phyloP scores from a whole-genome alignment of 73 alveolate species.

The Blepharisma japonicum region DNA sequence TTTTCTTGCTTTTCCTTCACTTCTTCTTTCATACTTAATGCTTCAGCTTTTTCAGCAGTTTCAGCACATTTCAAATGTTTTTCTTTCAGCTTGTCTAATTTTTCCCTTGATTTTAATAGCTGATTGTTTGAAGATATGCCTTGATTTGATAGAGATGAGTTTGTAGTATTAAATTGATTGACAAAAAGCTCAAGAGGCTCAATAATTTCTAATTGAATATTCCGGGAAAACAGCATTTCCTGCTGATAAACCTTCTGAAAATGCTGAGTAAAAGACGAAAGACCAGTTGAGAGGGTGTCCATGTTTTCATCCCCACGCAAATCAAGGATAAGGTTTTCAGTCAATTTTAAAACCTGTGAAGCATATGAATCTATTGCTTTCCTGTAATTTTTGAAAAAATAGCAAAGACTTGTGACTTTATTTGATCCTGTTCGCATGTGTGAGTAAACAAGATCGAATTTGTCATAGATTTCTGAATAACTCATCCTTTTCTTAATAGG shows the following conservation, averaged over 20 bases:
- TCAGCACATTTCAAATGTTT: neutral
- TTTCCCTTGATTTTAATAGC: slow-evolving; percentile 1
- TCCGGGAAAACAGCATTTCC: neutral
- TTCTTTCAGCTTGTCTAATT: neutral
- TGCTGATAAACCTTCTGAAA: neutral
- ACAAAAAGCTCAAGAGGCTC: slow-evolving; percentile 21
- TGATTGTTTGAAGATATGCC: neutral
- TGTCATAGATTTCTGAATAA: slow-evolving; percentile 6
- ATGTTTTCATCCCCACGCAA: neutral
- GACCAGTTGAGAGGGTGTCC: slow-evolving; percentile 16
- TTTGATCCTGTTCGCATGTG: slow-evolving; percentile 5
- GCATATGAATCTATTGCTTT: neutral
- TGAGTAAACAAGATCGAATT: neutral
- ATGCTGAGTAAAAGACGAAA: neutral
- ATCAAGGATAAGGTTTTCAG: neutral
- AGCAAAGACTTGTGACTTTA: neutral
- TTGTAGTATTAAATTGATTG: neutral
- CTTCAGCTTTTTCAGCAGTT: slow-evolving; percentile 22
- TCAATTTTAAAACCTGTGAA: neutral
- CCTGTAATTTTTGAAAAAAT: neutral
- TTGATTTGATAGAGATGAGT: neutral
- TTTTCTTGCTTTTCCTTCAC: no score
- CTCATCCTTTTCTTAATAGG: neutral
- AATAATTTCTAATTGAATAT: slow-evolving; percentile 22
- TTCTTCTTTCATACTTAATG: neutral